Evolutionary conservation across 208 protist genomes (phyloP).

Genomic region (Leishmania major): DNA sequence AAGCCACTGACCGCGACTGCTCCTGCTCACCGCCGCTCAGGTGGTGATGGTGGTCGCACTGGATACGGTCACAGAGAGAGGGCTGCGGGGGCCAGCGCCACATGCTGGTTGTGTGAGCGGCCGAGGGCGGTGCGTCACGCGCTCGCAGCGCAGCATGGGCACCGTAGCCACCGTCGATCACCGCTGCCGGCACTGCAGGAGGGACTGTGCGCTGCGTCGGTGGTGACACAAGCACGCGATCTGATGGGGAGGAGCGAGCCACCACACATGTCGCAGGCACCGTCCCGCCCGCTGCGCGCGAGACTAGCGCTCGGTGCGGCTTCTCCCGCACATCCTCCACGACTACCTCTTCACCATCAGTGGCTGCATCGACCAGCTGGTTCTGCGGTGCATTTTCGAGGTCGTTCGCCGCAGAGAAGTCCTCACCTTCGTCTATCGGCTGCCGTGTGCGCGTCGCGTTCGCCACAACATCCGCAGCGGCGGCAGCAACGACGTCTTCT

Average conservation of each 20-base stretch:
- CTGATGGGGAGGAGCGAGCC: background rate
- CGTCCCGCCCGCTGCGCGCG: background rate
- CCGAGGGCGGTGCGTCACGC: background rate
- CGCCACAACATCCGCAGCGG: background rate
- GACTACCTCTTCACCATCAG: background rate
- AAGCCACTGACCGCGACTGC: background rate
- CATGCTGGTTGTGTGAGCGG: background rate
- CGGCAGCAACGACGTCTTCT: background rate
- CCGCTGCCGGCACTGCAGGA: background rate
- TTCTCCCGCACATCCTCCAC: background rate
- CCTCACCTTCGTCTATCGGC: background rate
- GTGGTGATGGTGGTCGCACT: background rate
- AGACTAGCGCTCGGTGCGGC: background rate
- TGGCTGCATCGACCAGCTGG: background rate
- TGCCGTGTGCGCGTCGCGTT: background rate
- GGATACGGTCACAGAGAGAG: background rate
- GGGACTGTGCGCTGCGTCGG: background rate
- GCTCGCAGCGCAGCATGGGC: background rate
- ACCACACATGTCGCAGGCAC: background rate
- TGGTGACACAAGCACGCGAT: background rate
- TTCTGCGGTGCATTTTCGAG: background rate
- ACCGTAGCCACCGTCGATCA: background rate
- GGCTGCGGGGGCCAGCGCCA: constrained; percentile 1
- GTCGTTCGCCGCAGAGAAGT: background rate
- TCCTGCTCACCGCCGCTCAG: background rate